These are phyloP conservation scores for Eucalyptus sp. DNA, from an alignment of 345 rosid genomes.

Conservation along the genomic window DNA sequence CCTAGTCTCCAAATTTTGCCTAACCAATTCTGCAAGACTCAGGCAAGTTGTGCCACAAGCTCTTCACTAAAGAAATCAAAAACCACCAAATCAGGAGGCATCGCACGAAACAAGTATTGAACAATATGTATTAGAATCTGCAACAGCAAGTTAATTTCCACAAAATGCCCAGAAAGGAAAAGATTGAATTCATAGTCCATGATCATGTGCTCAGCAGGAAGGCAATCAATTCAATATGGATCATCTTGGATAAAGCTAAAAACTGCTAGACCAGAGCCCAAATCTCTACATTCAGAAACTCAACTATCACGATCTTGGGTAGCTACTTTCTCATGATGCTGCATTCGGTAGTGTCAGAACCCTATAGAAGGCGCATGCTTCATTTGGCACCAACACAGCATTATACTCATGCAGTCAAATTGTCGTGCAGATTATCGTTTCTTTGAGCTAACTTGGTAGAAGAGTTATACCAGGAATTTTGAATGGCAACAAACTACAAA, in stretches of 20 bases:
- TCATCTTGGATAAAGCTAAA: neutral
- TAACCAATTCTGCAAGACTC: neutral
- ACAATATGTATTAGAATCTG: neutral
- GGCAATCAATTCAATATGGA: neutral
- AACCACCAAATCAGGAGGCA: too few relatives aligned
- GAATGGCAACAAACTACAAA: neutral
- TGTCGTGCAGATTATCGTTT: neutral
- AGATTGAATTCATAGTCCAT: too few relatives aligned
- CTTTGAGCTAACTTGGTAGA: neutral
- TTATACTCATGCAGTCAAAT: neutral
- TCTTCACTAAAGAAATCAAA: neutral
- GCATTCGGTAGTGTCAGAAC: neutral
- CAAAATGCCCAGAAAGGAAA: too few relatives aligned
- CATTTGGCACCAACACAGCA: neutral
- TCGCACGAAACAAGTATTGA: too few relatives aligned
- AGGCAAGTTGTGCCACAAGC: neutral
- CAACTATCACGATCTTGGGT: too few relatives aligned
- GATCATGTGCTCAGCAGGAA: neutral
- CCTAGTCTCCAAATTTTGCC: neutral
- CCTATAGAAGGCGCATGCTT: neutral
- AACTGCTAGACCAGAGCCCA: neutral
- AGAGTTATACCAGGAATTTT: neutral
- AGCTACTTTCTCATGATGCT: neutral
- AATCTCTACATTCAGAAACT: neutral
- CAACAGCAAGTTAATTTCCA: neutral